phyloP scores from a whole-genome alignment of 2,329 filamentous ascomycete genomes.

The Penicillium sclerotiorum region DNA sequence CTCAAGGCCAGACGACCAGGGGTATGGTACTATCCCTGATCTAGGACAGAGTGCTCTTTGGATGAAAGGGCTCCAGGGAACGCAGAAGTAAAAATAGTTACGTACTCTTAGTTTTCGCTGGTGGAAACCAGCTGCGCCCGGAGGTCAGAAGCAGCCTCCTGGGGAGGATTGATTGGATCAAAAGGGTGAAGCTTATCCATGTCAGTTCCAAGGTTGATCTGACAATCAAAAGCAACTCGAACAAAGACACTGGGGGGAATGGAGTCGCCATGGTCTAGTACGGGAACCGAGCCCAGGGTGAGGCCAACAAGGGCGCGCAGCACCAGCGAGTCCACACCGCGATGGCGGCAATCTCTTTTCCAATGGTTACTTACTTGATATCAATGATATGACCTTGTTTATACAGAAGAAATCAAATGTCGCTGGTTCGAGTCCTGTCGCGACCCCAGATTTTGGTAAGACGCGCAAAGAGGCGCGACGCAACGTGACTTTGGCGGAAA shows the following conservation, averaged over 20 bases:
- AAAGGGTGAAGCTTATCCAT: neutral
- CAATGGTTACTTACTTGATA: neutral
- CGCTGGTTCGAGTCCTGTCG: neutral
- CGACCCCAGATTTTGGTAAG: constrained; percentile 17
- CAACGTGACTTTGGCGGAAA: constrained; percentile 23
- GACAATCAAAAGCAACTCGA: neutral
- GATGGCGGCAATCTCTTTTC: neutral
- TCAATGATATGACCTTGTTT: neutral
- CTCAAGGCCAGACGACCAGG: too few species aligned
- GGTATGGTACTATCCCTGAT: too few species aligned
- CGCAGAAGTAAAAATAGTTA: too few species aligned
- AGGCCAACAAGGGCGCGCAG: neutral
- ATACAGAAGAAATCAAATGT: neutral
- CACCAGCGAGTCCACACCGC: neutral
- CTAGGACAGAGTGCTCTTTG: too few species aligned
- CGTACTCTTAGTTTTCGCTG: neutral
- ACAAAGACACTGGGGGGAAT: neutral
- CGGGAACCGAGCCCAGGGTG: too few species aligned
- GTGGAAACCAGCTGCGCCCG: neutral
- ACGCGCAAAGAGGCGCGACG: constrained; percentile 31
- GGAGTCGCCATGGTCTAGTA: neutral
- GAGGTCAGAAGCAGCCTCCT: neutral
- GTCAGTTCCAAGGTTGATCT: neutral
- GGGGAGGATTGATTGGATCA: neutral
- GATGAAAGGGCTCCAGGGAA: too few species aligned